Conservation (phyloP, 2,329 filamentous ascomycete species). For the Fusarium sp. region DNA sequence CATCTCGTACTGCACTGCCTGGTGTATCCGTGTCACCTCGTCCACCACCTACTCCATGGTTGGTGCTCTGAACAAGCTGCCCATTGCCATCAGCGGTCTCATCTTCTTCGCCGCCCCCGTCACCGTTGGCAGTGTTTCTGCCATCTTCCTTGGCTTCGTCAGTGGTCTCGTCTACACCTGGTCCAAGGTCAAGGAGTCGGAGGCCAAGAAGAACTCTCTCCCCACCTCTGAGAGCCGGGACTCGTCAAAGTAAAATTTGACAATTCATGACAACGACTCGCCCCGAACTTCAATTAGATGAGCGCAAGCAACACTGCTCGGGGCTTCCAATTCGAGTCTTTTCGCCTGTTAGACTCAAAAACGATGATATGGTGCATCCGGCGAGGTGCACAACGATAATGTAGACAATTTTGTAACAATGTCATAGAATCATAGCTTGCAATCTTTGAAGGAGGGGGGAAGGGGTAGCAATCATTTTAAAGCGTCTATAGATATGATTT, state of each 20-base stretch:
- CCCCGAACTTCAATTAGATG: not conserved
- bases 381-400: conserved; percentile 32
- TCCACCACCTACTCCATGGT: conserved; percentile 99
- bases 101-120: conserved; percentile 96
- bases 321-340: not conserved
- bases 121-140: conserved; percentile 90
- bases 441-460: conserved; percentile 16
- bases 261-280: not conserved
- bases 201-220: conserved; percentile 61
- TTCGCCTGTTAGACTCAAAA: conserved; percentile 6
- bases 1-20: conserved; percentile 98
- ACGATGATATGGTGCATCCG: conserved; percentile 18
- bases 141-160: conserved; percentile 89
- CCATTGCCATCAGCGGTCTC: conserved; percentile 88
- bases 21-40: conserved; percentile 97
- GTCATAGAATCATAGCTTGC: conserved; percentile 19
- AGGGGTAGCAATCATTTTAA: conserved; percentile 30
- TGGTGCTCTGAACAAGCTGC: conserved; percentile 96
- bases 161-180: conserved; percentile 93
- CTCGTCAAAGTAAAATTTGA: conserved; percentile 25
- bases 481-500: conserved; percentile 36
- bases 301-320: not conserved
- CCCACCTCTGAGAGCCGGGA: conserved; percentile 62
- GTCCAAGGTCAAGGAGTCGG: conserved; percentile 62
- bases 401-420: conserved; percentile 36